Base-by-base conservation (phyloP, 306 rosid genomes). In the Rosa multiflora region DNA sequence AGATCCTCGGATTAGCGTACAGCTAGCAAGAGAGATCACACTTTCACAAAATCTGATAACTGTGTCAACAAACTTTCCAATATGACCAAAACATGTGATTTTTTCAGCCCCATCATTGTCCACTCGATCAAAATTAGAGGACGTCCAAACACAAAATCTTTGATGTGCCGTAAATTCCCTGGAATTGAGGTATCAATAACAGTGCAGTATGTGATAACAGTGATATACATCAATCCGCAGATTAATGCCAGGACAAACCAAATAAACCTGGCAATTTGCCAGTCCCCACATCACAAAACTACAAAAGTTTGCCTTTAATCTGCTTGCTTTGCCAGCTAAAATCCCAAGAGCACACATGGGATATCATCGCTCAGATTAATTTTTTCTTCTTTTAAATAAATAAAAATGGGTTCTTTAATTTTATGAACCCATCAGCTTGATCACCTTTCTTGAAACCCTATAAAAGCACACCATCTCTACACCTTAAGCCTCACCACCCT, bases 311-410 rank as follows among this genome's bases (percentile, higher is more conserved):
- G 42, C 72, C 80, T 35, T 48, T 12, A 51, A 81, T 23, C 9
- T 74, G 69, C 48, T 48, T 20, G 13, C 66, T 11, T 23, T 86
- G 94, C 89, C 91, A 88, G 92, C 89, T 81, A 78, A 72, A 81
- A 43, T 83, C 76, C 80, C 74, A 66, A 49, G 74, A 70, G 12
- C 77, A 82, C 87, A 81, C 86, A 81, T 88, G 77, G 80, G 75
- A 35, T 21, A 42, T 66, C 78, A 18, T 67, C 17, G 26, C 63
- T 59, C 32, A 18, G 20, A 73, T 78, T 67, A 21, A 47, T 18
- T 69, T 11, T 17, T 61, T 26, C 21, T 73, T 23, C 44, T 9
- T 10, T 76, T 20, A 23, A 39, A 23, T 20, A n/a, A 58, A 58
- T 20, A 21, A 6, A 21, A 58, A 26, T 12, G 12, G 6, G 35